phyloP scores from a whole-genome alignment of 495 filamentous ascomycete species.

The Monascus purpureus region DNA sequence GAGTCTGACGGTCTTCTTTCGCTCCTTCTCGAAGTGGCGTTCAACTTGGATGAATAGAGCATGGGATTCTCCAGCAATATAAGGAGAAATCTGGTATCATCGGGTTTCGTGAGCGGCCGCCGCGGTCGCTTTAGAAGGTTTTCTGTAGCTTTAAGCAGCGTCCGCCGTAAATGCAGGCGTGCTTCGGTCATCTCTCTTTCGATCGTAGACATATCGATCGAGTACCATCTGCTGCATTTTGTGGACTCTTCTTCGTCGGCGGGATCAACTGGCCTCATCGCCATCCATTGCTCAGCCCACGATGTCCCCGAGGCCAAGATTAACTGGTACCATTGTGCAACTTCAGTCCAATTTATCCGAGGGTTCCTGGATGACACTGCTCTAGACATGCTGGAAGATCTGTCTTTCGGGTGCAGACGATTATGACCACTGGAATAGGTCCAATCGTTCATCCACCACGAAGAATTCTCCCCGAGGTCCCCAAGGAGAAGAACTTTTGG shows the following conservation, averaged over 20 bases:
- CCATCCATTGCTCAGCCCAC: conserved; percentile 40
- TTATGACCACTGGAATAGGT: conserved; percentile 13
- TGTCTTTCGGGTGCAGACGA: conserved; percentile 14
- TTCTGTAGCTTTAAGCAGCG: conserved; percentile 72
- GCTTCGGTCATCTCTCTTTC: conserved; percentile 51
- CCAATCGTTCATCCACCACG: conserved; percentile 62
- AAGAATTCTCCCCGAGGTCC: conserved; percentile 68
- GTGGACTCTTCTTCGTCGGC: conserved; percentile 15
- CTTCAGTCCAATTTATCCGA: conserved; percentile 59
- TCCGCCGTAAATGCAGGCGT: conserved; percentile 49
- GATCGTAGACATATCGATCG: conserved; percentile 29
- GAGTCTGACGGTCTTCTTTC: conserved; percentile 18
- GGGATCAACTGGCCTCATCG: conserved; percentile 19
- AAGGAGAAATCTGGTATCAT: conserved; percentile 69
- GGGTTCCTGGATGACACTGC: conserved; percentile 49
- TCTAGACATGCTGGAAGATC: conserved; percentile 10
- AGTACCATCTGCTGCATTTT: conserved; percentile 15
- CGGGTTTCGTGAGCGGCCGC: conserved; percentile 49
- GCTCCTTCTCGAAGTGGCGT: conserved; percentile 6
- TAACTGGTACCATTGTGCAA: conserved; percentile 64
- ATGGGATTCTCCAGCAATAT: conserved; percentile 75
- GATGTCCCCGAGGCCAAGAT: conserved; percentile 49
- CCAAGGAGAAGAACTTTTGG: conserved; percentile 69
- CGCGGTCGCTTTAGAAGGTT: conserved; percentile 76
- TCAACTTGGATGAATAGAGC: conserved; percentile 34